These are phyloP conservation scores for Tritrichomonas musculus DNA, from an alignment of 208 protist species.

Conservation along the genomic window DNA sequence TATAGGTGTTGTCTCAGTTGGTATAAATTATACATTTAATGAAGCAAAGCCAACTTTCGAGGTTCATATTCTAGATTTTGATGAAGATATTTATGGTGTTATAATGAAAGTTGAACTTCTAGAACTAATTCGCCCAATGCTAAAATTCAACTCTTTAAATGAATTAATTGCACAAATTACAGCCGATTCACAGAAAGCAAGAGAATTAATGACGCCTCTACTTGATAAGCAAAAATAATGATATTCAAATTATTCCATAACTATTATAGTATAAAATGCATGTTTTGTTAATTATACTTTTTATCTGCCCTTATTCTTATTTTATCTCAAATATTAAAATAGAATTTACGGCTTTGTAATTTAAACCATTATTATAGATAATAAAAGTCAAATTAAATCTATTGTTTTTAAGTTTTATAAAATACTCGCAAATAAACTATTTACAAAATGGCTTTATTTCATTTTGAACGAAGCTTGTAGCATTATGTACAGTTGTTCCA, in stretches of 20 bases:
- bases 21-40: background rate
- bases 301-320: no score
- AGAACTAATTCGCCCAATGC: background rate
- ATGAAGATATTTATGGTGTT: background rate
- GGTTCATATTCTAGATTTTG: slow-evolving; percentile 11
- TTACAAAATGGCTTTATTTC: background rate
- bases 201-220: no score
- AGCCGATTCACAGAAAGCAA: background rate
- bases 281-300: no score
- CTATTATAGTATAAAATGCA: no score
- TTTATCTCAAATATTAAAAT: no score
- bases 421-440: background rate
- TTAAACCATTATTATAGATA: no score
- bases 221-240: no score
- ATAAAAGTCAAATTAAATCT: no score
- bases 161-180: background rate
- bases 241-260: no score
- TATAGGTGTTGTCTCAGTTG: background rate
- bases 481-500: background rate
- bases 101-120: background rate
- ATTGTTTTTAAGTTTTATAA: no score
- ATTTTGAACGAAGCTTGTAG: background rate
- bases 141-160: background rate
- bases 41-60: background rate
- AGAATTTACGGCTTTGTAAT: no score